phyloP scores from a whole-genome alignment of 2,329 filamentous ascomycete genomes.

The Pseudogymnoascus sp. region DNA sequence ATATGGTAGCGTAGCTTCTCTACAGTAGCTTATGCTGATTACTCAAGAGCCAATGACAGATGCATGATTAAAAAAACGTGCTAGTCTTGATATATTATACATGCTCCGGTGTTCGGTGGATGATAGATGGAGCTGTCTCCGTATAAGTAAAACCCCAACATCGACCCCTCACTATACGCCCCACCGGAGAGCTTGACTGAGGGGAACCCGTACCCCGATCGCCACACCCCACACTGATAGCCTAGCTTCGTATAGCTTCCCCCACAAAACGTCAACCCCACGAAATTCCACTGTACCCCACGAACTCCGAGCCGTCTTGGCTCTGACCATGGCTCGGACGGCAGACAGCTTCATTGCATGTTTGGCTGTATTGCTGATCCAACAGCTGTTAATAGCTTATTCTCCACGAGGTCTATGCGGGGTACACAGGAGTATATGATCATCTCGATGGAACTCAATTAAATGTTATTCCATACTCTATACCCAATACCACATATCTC shows the following conservation, averaged over 20 bases:
- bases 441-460: constrained; percentile 10
- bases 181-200: neutral
- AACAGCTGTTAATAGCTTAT: neutral
- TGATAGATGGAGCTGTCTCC: neutral
- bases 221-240: neutral
- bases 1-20: neutral
- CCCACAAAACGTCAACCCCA: neutral
- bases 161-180: neutral
- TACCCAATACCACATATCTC: neutral
- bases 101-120: neutral
- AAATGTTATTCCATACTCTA: neutral
- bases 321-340: neutral
- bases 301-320: neutral
- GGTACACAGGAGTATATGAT: constrained; percentile 14
- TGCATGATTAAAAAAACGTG: neutral
- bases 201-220: neutral
- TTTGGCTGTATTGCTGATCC: neutral
- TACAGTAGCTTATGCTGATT: neutral
- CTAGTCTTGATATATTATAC: neutral
- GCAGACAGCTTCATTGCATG: neutral
- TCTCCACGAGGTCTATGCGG: neutral
- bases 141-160: neutral
- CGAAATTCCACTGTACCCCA: neutral
- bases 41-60: neutral
- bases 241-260: neutral